phyloP scores from a whole-genome alignment of 2,329 filamentous ascomycete species.

The Rhexocercosporidium sp. region DNA sequence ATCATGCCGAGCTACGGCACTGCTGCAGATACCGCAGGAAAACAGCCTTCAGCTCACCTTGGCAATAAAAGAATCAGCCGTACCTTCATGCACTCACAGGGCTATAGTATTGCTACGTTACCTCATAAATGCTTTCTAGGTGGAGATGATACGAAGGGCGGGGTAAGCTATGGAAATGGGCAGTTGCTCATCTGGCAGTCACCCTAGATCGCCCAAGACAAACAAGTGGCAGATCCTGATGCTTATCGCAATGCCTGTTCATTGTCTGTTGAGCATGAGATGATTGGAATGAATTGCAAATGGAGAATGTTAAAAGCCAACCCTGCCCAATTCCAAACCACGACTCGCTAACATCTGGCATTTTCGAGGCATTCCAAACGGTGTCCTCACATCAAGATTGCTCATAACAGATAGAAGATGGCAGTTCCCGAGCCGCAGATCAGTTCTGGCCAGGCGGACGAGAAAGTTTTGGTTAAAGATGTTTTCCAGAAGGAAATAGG shows the following conservation, averaged over 20 bases:
- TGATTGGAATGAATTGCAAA: background rate
- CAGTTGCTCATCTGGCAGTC: background rate
- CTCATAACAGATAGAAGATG: background rate
- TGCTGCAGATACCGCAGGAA: background rate
- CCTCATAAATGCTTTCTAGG: background rate
- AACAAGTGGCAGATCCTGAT: background rate
- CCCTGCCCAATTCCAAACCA: background rate
- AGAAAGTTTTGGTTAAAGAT: background rate
- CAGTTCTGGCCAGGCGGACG: background rate
- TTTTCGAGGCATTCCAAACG: background rate
- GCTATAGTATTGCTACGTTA: constrained; percentile 1
- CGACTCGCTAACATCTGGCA: background rate
- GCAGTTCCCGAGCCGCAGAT: background rate
- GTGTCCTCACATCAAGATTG: background rate
- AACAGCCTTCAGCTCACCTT: background rate
- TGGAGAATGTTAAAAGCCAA: background rate
- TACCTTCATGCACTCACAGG: background rate
- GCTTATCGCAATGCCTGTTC: background rate
- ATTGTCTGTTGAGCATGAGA: background rate
- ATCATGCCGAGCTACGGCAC: background rate
- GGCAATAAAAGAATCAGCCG: background rate
- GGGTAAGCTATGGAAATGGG: background rate
- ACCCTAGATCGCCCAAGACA: background rate
- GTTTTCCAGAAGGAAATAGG: constrained; percentile 19
- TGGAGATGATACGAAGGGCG: background rate